Conservation (phyloP, 305 asterid species). For the Fraxinus sp. region DNA sequence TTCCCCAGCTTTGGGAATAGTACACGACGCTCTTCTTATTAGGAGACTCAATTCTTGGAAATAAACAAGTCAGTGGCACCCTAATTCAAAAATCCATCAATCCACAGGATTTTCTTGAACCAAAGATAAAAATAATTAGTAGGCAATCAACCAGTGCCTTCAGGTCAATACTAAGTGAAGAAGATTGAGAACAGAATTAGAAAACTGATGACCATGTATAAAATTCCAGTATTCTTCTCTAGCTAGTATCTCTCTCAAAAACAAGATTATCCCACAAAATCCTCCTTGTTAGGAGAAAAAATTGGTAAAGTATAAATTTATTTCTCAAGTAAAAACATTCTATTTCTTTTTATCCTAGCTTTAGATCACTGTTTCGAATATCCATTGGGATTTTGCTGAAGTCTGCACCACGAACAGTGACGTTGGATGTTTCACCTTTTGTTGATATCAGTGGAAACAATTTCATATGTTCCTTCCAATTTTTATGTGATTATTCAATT, state of each 20-base stretch:
- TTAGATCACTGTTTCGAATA: background rate
- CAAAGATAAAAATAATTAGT: background rate
- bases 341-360: background rate
- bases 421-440: background rate
- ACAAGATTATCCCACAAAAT: background rate
- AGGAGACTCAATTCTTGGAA: background rate
- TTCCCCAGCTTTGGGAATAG: background rate
- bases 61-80: background rate
- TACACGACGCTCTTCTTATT: background rate
- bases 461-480: background rate
- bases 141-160: background rate
- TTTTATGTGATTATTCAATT: conserved; percentile 7
- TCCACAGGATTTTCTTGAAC: background rate
- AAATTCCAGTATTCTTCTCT: background rate
- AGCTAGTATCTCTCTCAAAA: background rate
- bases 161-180: background rate
- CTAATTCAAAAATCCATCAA: background rate
- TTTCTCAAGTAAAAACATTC: background rate
- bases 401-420: background rate
- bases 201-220: background rate
- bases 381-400: background rate
- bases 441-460: background rate
- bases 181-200: background rate
- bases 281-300: background rate
- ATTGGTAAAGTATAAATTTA: background rate